Base-by-base conservation (phyloP, 805 yeast genomes). In the Teunomyces funiuensis region DNA sequence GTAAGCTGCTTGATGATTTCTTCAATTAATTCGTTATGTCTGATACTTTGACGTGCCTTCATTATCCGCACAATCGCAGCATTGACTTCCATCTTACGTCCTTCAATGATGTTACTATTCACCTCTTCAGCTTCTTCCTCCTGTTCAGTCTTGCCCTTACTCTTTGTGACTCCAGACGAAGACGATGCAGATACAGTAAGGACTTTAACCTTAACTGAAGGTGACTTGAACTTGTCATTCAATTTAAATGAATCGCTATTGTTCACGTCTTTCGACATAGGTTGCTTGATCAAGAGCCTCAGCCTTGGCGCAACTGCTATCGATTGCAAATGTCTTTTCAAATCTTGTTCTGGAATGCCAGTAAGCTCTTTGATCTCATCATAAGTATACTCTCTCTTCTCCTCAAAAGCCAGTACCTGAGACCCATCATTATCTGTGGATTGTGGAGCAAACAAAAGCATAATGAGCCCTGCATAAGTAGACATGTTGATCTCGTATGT, bases 21-120 rank as follows among this genome's bases (percentile, higher is more conserved):
- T 25, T 73, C 76, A n/a, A 86, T 66, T 40, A 89, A 68, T 28
- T 82, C 83, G 50, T 79, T 80, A 56, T 85, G 91, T 18, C 60
- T 68, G 41, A 83, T 51, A 0, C 71, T 62, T 50, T 80, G 83
- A 25, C 89, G 68, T 1, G 87, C 74, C 63, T 89, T 89, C 91
- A 89, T 82, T n/a, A 83, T 79, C 39, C 97, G 73, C 4, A 89
- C 95, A 42, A 89, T 76, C 0, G 95, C 93, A 1, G 97, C 96
- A 56, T 87, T 93, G 2, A 85, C 69, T 53, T 83, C 86, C 41
- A 74, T 72, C 44, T 79, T 73, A 43, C 96, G 71, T 4, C 88
- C 80, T 50, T 77, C 83, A 28, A 74, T 73, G 22, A 88, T 69
- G 27, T 70, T 64, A n/a, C 73, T 73, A 57, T 81, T 64, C 0